Evolutionary conservation across 179 eudicot species (phyloP).

Genomic region (Carnegiea gigantea): DNA sequence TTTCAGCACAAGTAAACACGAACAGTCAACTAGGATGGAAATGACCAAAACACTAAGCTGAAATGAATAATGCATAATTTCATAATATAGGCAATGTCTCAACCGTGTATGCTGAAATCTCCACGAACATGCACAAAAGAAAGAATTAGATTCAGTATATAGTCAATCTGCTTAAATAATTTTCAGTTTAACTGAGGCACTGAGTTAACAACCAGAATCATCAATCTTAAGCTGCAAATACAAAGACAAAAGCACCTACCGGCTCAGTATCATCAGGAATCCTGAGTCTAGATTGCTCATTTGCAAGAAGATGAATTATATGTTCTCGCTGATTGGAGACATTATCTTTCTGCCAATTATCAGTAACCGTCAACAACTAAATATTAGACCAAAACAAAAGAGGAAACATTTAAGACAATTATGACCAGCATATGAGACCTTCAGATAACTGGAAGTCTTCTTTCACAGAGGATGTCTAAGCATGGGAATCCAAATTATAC

Average conservation of each 20-base stretch:
- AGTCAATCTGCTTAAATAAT: not conserved
- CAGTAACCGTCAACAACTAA: conserved; percentile 12
- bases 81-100: not conserved
- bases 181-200: not conserved
- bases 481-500: not conserved
- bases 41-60: not conserved
- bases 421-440: conserved; percentile 1
- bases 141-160: not conserved
- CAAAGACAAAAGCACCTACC: conserved; percentile 44
- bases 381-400: conserved; percentile 11
- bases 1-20: not conserved
- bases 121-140: not conserved
- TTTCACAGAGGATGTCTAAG: not conserved
- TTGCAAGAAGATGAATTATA: conserved; percentile 88
- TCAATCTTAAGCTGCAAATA: conserved; percentile 2
- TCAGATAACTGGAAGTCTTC: not conserved
- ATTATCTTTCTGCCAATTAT: conserved; percentile 76
- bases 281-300: conserved; percentile 87
- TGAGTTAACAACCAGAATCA: not conserved
- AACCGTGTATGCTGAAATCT: not conserved
- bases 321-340: conserved; percentile 96
- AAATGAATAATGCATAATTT: not conserved
- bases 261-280: conserved; percentile 82
- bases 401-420: not conserved
- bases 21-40: not conserved